These are phyloP conservation scores for Claviceps purpurea DNA, from an alignment of 2,329 filamentous ascomycete genomes.

Conservation along the genomic window DNA sequence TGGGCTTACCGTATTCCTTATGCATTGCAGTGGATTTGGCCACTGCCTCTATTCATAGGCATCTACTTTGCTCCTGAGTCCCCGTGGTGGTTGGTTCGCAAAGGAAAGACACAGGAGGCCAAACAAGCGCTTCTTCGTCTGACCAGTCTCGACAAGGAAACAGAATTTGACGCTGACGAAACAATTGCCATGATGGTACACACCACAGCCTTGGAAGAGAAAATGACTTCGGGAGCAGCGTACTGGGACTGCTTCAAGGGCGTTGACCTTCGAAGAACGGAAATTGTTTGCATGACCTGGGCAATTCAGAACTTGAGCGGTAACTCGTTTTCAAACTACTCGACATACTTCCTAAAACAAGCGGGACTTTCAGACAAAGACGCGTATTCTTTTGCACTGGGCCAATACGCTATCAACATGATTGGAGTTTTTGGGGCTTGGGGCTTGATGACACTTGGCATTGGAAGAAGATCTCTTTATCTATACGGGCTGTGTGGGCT, in stretches of 20 bases:
- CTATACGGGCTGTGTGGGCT: conserved; percentile 62
- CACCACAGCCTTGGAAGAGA: conserved; percentile 67
- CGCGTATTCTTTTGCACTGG: conserved; percentile 48
- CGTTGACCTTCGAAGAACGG: conserved; percentile 63
- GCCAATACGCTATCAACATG: conserved; percentile 60
- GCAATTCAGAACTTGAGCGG: conserved; percentile 51
- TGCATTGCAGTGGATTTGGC: conserved; percentile 69
- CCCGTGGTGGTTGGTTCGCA: conserved; percentile 65
- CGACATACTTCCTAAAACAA: conserved; percentile 48
- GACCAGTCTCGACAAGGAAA: conserved; percentile 48
- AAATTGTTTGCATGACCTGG: conserved; percentile 51
- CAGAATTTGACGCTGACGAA: conserved; percentile 67
- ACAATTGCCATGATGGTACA: conserved; percentile 88
- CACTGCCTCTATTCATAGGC: conserved; percentile 50
- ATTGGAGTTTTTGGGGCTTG: conserved; percentile 70
- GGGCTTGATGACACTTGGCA: conserved; percentile 61
- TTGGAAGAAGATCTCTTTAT: conserved; percentile 66
- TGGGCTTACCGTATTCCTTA: conserved; percentile 61
- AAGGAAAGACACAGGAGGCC: conserved; percentile 49
- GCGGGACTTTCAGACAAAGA: conserved; percentile 39
- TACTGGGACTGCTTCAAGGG: conserved; percentile 81
- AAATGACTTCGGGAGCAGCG: conserved; percentile 57
- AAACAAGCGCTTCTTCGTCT: conserved; percentile 52
- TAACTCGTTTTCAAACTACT: conserved; percentile 52
- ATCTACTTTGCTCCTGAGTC: conserved; percentile 58